Evolutionary conservation across 108 stramenopile genomes (phyloP).

Genomic region (Phaeodactylum tricornutum): DNA sequence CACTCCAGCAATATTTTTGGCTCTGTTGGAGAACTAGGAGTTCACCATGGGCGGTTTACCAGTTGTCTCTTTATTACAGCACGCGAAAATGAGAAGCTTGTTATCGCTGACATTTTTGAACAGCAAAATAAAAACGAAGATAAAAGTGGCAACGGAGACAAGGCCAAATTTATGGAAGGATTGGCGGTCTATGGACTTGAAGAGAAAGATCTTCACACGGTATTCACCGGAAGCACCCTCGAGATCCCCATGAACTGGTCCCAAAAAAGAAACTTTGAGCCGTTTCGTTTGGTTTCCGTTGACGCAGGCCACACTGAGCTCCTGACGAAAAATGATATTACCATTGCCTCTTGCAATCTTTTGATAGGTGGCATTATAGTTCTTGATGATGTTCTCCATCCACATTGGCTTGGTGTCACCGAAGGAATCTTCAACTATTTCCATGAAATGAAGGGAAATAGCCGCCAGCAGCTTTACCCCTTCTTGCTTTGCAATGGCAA

Average conservation of each 20-base stretch:
- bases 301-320: constrained; percentile 3
- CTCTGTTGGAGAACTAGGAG: constrained; percentile 5
- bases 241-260: background rate
- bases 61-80: constrained; percentile 2
- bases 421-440: constrained; percentile 10
- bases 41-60: constrained; percentile 6
- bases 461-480: background rate
- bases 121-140: constrained; percentile 5
- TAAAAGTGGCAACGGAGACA: background rate
- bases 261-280: background rate
- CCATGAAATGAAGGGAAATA: background rate
- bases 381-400: constrained; percentile 12
- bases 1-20: background rate
- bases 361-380: constrained; percentile 8
- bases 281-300: constrained; percentile 3
- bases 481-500: constrained; percentile 6
- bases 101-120: constrained; percentile 6
- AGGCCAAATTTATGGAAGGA: background rate
- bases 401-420: constrained; percentile 9
- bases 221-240: background rate
- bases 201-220: background rate
- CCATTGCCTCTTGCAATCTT: constrained; percentile 6
- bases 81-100: constrained; percentile 2
- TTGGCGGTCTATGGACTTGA: constrained; percentile 2
- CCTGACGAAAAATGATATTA: constrained; percentile 1